Conservation (phyloP, 176 grass and related monocot genomes). For the Ensete glaucum region DNA sequence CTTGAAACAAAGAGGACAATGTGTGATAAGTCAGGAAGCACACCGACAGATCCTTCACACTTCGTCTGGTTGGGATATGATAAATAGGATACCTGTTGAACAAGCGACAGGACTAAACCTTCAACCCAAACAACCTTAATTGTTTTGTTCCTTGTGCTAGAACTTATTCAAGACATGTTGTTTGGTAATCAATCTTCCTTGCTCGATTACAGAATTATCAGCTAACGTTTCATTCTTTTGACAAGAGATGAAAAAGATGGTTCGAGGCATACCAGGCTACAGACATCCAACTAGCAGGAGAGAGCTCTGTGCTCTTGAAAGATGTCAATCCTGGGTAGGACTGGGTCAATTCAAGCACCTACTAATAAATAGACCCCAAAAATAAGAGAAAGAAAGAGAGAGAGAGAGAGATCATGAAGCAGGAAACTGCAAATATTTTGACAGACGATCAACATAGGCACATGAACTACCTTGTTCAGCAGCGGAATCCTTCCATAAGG, state of each 20-base stretch:
- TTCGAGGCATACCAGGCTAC: slow-evolving; percentile 69
- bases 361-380: not conserved
- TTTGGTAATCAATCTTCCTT: not conserved
- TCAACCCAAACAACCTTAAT: not conserved
- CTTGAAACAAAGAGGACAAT: slow-evolving; percentile 60
- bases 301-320: slow-evolving; percentile 63
- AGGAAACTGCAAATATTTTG: not conserved
- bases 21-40: slow-evolving; percentile 90
- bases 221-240: not conserved
- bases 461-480: slow-evolving; percentile 52
- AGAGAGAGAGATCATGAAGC: not conserved
- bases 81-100: slow-evolving; percentile 86
- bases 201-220: not conserved
- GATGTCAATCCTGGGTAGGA: slow-evolving; percentile 54
- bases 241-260: not conserved
- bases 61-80: slow-evolving; percentile 60
- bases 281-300: slow-evolving; percentile 85
- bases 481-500: slow-evolving; percentile 69
- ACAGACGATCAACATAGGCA: not conserved
- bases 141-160: slow-evolving; percentile 5
- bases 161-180: not conserved
- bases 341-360: slow-evolving; percentile 66
- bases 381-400: slow-evolving; percentile 2
- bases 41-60: slow-evolving; percentile 44
- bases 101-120: slow-evolving; percentile 20